phyloP scores from a whole-genome alignment of 1,284 basidiomycete genomes.

The Agroathelia rolfsii region DNA sequence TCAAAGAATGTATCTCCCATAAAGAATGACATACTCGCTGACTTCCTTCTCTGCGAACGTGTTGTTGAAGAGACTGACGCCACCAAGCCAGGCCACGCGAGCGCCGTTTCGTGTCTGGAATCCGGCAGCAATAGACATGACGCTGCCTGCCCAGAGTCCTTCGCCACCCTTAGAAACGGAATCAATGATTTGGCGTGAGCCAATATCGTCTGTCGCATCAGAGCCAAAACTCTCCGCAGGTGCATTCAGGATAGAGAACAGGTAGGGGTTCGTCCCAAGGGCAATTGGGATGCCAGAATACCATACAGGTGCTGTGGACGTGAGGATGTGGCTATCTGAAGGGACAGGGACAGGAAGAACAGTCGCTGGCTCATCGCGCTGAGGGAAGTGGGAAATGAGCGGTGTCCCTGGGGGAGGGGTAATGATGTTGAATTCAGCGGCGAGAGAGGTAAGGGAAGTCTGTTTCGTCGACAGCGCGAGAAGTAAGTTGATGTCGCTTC shows the following conservation, averaged over 20 bases:
- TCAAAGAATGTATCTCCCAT: constrained; percentile 2
- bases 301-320: constrained; percentile 47
- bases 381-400: constrained; percentile 68
- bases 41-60: constrained; percentile 59
- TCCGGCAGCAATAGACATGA: constrained; percentile 72
- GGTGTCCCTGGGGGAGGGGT: constrained; percentile 67
- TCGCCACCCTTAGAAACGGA: constrained; percentile 64
- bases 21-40: constrained; percentile 37
- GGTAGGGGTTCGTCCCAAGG: constrained; percentile 70
- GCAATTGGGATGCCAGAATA: constrained; percentile 74
- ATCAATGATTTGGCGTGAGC: constrained; percentile 49
- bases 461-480: constrained; percentile 71
- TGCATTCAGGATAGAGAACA: constrained; percentile 76
- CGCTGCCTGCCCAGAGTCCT: constrained; percentile 70
- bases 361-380: constrained; percentile 45
- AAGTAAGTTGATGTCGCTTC: constrained; percentile 75
- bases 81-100: constrained; percentile 76
- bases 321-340: constrained; percentile 31
- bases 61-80: constrained; percentile 69
- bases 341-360: constrained; percentile 48
- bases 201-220: constrained; percentile 48
- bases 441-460: constrained; percentile 60
- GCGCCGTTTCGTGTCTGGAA: constrained; percentile 81
- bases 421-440: constrained; percentile 68
- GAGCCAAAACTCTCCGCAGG: constrained; percentile 66